Evolutionary conservation across 257 asterid species (phyloP), one percentile per base, ranked within the genome.

Genomic region (Apocynum venetum): DNA sequence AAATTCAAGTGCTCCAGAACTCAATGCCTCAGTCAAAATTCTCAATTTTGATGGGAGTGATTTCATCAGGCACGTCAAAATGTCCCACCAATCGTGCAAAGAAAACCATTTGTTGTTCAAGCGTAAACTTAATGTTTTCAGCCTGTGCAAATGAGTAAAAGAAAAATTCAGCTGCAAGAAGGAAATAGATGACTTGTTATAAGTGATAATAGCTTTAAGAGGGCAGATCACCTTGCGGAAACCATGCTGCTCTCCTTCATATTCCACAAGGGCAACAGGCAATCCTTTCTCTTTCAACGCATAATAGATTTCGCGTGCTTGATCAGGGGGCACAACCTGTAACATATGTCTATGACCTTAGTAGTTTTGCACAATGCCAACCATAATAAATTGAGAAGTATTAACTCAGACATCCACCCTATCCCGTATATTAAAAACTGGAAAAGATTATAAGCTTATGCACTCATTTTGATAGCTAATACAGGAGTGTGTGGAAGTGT

Each of bases 201-300:
- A 15, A 73, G 19, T 0, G 41, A 38, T 56, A 51, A 38, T 31
- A 25, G 31, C 47, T 74, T 15, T 71, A 4, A 43, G 7, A 71
- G 48, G 44, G 52, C 65, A 55, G 46, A 38, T 59, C 81, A 92
- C 98, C 97, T 84, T 90, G 80, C 99, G 93, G 72, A 95, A 93
- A 77, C 99, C 98, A 85, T 95, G 99, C 57, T 91, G 97, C 78
- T 95, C 99, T 59, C 97, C 98, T 88, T 93, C 96, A 47, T 93
- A 93, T 78, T 93, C 98, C 68, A 95, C 87, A 7, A 95, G 93
- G 51, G 93, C 97, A 73, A 95, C 97, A 0, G 99, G 97, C 85
- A 89, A 73, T 55, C 99, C 97, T 85, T 90, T 95, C 4, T 80
- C 88, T 89, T 90, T 93, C 89, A 93, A 73, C 0, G 98, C 98